Conservation (phyloP, 1,139 yeast species). For the Chernovozyma aurita region DNA sequence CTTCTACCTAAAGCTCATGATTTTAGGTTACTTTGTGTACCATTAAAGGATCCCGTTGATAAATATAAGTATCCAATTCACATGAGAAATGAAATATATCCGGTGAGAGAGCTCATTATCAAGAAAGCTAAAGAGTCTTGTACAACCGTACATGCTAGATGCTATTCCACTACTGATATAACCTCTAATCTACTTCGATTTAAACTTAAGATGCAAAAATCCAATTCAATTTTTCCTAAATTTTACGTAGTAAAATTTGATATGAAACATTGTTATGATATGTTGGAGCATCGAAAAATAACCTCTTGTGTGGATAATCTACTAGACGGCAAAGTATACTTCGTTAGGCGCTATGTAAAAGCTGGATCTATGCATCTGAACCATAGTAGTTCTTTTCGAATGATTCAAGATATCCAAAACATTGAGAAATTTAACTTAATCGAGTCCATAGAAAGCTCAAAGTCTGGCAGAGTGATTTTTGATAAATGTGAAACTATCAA, state of each 20-base stretch:
- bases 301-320: slow-evolving; percentile 23
- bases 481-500: slow-evolving; percentile 27
- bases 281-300: slow-evolving; percentile 53
- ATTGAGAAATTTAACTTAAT: background rate
- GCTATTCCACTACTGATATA: slow-evolving; percentile 26
- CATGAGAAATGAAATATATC: slow-evolving; percentile 17
- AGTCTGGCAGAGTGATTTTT: slow-evolving; percentile 4
- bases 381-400: background rate
- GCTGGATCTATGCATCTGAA: background rate
- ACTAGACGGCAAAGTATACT: slow-evolving; percentile 20
- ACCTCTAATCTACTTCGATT: slow-evolving; percentile 3
- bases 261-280: slow-evolving; percentile 74
- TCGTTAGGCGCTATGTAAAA: slow-evolving; percentile 16
- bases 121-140: slow-evolving; percentile 9
- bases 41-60: slow-evolving; percentile 23
- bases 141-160: slow-evolving; percentile 5
- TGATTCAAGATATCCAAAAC: background rate
- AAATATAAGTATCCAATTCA: slow-evolving; percentile 15
- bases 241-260: slow-evolving; percentile 65
- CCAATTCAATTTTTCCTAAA: background rate
- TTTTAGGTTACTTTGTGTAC: slow-evolving; percentile 59
- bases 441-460: background rate
- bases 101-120: slow-evolving; percentile 16
- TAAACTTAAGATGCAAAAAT: background rate
- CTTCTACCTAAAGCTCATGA: slow-evolving; percentile 54